These are phyloP conservation scores for Aspergillus intermedius DNA, from an alignment of 2,329 filamentous ascomycete genomes.

Conservation along the genomic window DNA sequence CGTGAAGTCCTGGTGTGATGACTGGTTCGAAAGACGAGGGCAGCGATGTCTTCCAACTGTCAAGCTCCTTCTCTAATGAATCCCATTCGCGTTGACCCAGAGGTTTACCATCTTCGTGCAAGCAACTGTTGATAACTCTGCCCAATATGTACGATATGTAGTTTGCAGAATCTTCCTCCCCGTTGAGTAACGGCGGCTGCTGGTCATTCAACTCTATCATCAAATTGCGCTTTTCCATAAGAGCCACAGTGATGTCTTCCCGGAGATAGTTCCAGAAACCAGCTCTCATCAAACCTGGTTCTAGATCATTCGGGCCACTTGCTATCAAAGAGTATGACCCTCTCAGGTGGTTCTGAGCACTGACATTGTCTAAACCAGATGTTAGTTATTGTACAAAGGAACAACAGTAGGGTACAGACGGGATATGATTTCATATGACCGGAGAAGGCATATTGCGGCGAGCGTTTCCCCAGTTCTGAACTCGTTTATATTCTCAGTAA, in stretches of 20 bases:
- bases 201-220: slow-evolving; percentile 34
- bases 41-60: slow-evolving; percentile 25
- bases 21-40: slow-evolving; percentile 29
- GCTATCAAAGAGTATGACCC: slow-evolving; percentile 43
- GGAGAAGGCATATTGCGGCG: slow-evolving; percentile 43
- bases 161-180: slow-evolving; percentile 35
- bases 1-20: slow-evolving; percentile 3
- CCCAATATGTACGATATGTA: slow-evolving; percentile 40
- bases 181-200: slow-evolving; percentile 7
- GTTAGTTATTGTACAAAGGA: background rate
- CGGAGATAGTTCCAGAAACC: slow-evolving; percentile 49
- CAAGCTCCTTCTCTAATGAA: slow-evolving; percentile 14
- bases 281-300: slow-evolving; percentile 29
- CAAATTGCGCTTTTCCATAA: slow-evolving; percentile 38
- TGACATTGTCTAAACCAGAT: slow-evolving; percentile 26
- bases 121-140: slow-evolving; percentile 37
- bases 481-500: slow-evolving; percentile 26
- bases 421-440: slow-evolving; percentile 46
- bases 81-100: slow-evolving; percentile 7
- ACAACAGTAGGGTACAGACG: slow-evolving; percentile 20
- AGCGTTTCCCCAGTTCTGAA: slow-evolving; percentile 37
- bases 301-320: slow-evolving; percentile 14
- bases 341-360: slow-evolving; percentile 42
- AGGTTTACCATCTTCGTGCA: slow-evolving; percentile 12
- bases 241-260: slow-evolving; percentile 50